These are phyloP conservation scores for Carallia brachiata DNA, from an alignment of 345 rosid genomes.

Conservation along the genomic window DNA sequence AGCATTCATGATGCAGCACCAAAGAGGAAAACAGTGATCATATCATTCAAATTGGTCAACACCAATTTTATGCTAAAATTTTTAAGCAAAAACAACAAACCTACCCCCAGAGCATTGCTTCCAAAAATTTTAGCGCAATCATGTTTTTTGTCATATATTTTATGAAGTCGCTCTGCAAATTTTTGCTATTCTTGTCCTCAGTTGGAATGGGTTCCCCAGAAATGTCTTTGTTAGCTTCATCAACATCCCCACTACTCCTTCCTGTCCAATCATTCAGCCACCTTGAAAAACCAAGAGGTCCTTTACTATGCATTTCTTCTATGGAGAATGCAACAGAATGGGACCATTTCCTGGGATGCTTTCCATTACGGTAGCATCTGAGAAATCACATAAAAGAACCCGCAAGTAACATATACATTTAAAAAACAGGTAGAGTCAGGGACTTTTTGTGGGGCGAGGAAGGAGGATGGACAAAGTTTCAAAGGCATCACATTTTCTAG, in stretches of 20 bases:
- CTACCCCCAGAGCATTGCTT: constrained; percentile 63
- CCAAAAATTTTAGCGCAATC: constrained; percentile 85
- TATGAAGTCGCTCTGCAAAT: constrained; percentile 31
- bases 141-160: constrained; percentile 74
- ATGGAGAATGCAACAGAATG: no score
- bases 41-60: background rate
- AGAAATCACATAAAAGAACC: no score
- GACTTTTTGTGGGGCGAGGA: no score
- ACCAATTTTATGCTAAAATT: background rate
- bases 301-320: no score
- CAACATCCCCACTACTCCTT: constrained; percentile 69
- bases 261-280: constrained; percentile 32
- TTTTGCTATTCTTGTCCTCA: constrained; percentile 50
- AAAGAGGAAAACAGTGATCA: background rate
- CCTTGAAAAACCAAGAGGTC: no score
- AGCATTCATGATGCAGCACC: constrained; percentile 71
- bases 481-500: no score
- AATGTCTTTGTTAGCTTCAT: constrained; percentile 48
- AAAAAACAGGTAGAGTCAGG: no score
- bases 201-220: constrained; percentile 57
- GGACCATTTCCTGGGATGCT: no score
- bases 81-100: background rate
- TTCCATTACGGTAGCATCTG: no score
- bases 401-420: no score
- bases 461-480: no score